A percentile compares a stretch with the other conserved stretches of the same genome.
These are phyloP conservation scores for Kwoniella shandongensis DNA, from an alignment of 768 basidiomycete genomes.

Conservation along the genomic window DNA sequence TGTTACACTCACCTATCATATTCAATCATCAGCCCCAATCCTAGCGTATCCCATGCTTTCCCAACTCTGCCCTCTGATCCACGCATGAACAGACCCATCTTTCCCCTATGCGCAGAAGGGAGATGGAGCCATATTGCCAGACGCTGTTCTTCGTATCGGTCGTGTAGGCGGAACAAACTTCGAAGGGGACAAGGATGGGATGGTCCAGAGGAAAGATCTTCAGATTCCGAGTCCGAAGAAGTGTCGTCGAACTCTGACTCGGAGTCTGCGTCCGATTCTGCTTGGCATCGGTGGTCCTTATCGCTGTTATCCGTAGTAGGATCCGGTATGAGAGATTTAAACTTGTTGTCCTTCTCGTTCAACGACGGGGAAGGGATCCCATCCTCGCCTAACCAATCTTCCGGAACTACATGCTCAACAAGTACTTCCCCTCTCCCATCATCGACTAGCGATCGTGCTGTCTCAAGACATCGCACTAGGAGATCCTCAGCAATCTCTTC, in stretches of 20 bases:
- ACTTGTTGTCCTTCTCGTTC: background rate
- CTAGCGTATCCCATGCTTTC: slow-evolving; percentile 36
- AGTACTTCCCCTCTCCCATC: slow-evolving; percentile 10
- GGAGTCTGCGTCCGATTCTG: slow-evolving; percentile 1
- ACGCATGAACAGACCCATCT: slow-evolving; percentile 39
- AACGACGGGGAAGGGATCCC: background rate
- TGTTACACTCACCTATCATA: slow-evolving; percentile 32
- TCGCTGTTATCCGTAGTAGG: too few relatives aligned
- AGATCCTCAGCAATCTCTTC: slow-evolving; percentile 26
- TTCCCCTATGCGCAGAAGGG: slow-evolving; percentile 17
- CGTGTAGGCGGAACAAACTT: slow-evolving; percentile 38
- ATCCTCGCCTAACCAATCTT: slow-evolving; percentile 24
- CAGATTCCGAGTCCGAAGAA: background rate
- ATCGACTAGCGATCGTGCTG: slow-evolving; percentile 11
- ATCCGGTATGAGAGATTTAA: slow-evolving; percentile 1
- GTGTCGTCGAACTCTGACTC: background rate
- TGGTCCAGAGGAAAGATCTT: slow-evolving; percentile 8
- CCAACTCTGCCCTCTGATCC: slow-evolving; percentile 32
- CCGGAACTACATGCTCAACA: slow-evolving; percentile 4
- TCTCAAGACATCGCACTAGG: slow-evolving; percentile 17
- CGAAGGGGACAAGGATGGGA: slow-evolving; percentile 31
- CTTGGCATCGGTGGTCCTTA: too few relatives aligned
- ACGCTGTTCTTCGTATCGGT: slow-evolving; percentile 44
- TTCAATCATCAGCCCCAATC: slow-evolving; percentile 27
- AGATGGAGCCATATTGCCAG: slow-evolving; percentile 41